These are phyloP conservation scores for Teratosphaeria viscida DNA, from an alignment of 2,329 filamentous ascomycete genomes.

Conservation along the genomic window DNA sequence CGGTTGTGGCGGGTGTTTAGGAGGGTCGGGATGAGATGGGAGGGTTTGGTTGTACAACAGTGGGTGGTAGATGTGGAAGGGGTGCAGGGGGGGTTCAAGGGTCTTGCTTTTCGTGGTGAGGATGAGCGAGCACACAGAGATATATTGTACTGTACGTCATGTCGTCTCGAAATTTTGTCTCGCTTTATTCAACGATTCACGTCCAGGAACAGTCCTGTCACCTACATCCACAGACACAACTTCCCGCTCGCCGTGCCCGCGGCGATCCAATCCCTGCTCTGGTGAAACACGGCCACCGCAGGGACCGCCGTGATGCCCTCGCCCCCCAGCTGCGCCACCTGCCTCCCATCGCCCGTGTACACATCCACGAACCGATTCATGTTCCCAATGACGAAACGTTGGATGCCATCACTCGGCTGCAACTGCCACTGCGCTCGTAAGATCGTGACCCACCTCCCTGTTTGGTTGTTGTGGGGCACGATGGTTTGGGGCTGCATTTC, in stretches of 20 bases:
- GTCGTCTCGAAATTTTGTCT: too few relatives aligned
- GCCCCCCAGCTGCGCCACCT: constrained; percentile 77
- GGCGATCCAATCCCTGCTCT: constrained; percentile 78
- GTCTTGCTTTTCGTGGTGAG: too few relatives aligned
- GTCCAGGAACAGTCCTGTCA: too few relatives aligned
- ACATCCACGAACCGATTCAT: constrained; percentile 88
- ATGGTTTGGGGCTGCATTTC: constrained; percentile 59
- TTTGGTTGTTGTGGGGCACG: constrained; percentile 88
- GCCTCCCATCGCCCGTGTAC: constrained; percentile 70
- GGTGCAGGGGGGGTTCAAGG: too few relatives aligned
- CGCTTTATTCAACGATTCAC: too few relatives aligned
- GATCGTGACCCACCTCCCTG: constrained; percentile 84
- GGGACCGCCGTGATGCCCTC: constrained; percentile 92
- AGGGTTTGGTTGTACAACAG: too few relatives aligned
- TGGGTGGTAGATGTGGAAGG: too few relatives aligned
- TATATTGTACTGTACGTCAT: too few relatives aligned
- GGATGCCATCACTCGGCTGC: constrained; percentile 63
- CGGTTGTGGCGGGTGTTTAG: constrained; percentile 56
- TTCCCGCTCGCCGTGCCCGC: constrained; percentile 89
- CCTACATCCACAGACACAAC: constrained; percentile 75
- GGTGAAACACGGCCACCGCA: constrained; percentile 84
- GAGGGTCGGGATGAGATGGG: not conserved
- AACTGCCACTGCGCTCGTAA: constrained; percentile 84
- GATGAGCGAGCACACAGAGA: too few relatives aligned
- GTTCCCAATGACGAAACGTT: constrained; percentile 87